Evolutionary conservation across 331 rosid species (phyloP), one percentile per base, ranked within the genome.

Genomic region (Cucumis variabilis): DNA sequence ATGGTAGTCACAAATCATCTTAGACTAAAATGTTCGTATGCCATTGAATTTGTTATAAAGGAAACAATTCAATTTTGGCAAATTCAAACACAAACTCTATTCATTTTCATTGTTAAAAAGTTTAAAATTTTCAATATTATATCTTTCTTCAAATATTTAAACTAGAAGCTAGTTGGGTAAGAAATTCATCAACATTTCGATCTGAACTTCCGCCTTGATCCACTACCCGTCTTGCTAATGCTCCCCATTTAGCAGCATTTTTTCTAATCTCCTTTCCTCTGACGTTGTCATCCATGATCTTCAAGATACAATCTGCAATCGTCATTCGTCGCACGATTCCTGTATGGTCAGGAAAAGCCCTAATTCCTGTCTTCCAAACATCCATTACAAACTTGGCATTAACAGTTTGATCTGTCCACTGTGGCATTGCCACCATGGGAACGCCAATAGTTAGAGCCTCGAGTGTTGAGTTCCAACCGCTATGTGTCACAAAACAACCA

Each of bases 371-470:
- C 46, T 87, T 92, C 94, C 94, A 91, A 12, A 92, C 85, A 85
- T 93, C 94, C 63, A 15, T 81, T 2, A 93, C 25, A 9, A 3
- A 75, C 88, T 91, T 92, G 0, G 94, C 94, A n/a, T 91, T 92
- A 1, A 88, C 87, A 69, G 11, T 13, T 11, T 94, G 95, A 15
- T 92, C 95, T 3, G 89, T 79, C 88, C 87, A 87, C 2, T 85
- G 86, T 4, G 95, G 97, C 66, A 92, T 10, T 17, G 81, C 92
- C 17, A 94, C 88, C 86, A 88, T 76, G 10, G 94, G 93, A 81
- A 91, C 93, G 2, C 93, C 91, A n/a, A 92, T 75, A 73, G 93
- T 90, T 69, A 91, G n/a, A 27, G 94, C 93, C 88, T 93, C 96
- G 89, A 80, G 41, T 17, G 84, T 79, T 3, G 84, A 79, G 17